phyloP scores from a whole-genome alignment of 1,284 basidiomycete species.

The Puccinia coronata region DNA sequence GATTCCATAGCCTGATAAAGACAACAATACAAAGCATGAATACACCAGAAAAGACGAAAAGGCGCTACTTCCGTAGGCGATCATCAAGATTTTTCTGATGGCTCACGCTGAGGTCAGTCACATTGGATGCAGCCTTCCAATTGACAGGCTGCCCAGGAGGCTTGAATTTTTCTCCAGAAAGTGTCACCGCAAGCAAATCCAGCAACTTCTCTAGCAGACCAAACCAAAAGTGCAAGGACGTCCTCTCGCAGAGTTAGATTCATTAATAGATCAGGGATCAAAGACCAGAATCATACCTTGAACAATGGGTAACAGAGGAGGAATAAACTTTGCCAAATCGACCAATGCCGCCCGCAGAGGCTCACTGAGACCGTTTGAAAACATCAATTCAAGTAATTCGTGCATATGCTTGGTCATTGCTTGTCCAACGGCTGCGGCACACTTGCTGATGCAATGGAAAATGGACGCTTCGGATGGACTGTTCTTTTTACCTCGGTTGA shows the following conservation, averaged over 20 bases:
- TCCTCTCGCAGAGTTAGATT: constrained; percentile 6
- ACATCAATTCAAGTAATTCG: constrained; percentile 95
- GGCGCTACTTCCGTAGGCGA: constrained; percentile 66
- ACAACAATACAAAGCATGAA: not conserved
- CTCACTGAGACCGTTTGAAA: constrained; percentile 88
- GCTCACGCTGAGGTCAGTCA: constrained; percentile 36
- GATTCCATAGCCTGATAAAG: constrained; percentile 28
- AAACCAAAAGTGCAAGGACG: not conserved
- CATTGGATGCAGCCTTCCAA: constrained; percentile 51
- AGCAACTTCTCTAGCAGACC: constrained; percentile 72
- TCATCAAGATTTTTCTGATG: not conserved
- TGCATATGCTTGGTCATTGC: constrained; percentile 93
- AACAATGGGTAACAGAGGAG: constrained; percentile 84
- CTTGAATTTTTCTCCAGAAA: constrained; percentile 80
- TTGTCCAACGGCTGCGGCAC: constrained; percentile 91
- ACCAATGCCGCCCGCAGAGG: constrained; percentile 81
- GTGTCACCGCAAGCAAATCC: constrained; percentile 74
- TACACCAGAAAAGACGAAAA: constrained; percentile 58
- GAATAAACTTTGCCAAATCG: constrained; percentile 83
- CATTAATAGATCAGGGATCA: constrained; percentile 36
- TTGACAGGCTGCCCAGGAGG: constrained; percentile 70
- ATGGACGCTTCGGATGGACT: constrained; percentile 91
- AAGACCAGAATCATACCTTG: constrained; percentile 68
- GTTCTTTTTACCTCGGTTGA: constrained; percentile 85
- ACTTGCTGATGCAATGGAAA: constrained; percentile 96